phyloP scores from a whole-genome alignment of 768 basidiomycete species.

The Russula brevipes region DNA sequence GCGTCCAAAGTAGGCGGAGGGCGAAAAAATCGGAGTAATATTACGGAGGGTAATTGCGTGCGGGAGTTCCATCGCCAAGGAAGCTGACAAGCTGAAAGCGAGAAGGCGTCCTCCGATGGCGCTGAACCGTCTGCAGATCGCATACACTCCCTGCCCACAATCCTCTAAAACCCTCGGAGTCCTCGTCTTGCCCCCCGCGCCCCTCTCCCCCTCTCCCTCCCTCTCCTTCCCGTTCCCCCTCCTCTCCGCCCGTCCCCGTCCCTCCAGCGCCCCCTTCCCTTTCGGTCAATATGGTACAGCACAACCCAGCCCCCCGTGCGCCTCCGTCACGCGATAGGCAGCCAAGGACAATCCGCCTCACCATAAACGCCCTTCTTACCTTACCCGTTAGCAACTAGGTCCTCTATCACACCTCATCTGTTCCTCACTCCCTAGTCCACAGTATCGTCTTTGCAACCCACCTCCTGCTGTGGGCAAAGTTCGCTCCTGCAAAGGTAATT shows the following conservation, averaged over 20 bases:
- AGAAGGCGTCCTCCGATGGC: neutral
- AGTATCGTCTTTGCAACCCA: slow-evolving; percentile 57
- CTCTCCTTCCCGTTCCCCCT: neutral
- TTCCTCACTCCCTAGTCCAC: neutral
- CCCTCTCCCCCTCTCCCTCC: neutral
- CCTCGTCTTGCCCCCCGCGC: neutral
- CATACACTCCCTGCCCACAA: neutral
- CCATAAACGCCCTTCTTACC: slow-evolving; percentile 34
- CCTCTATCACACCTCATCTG: slow-evolving; percentile 1
- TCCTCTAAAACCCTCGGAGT: slow-evolving; percentile 18
- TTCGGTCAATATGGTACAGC: slow-evolving; percentile 13
- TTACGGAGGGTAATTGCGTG: neutral
- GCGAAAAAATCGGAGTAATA: neutral
- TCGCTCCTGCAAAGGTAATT: slow-evolving; percentile 54
- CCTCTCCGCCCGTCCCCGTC: neutral
- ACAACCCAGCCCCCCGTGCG: neutral
- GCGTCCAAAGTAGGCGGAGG: neutral
- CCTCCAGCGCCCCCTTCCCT: neutral
- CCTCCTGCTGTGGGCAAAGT: slow-evolving; percentile 65
- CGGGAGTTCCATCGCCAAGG: neutral
- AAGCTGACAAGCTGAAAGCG: slow-evolving; percentile 13
- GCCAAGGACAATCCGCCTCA: slow-evolving; percentile 34
- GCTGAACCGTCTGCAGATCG: slow-evolving; percentile 10
- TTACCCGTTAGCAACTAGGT: slow-evolving; percentile 37
- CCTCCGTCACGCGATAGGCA: slow-evolving; percentile 25